Percentiles rank a stretch among this genome's conserved stretches.
Conservation (phyloP, 106 monocot species). For the Allium cepa region DNA sequence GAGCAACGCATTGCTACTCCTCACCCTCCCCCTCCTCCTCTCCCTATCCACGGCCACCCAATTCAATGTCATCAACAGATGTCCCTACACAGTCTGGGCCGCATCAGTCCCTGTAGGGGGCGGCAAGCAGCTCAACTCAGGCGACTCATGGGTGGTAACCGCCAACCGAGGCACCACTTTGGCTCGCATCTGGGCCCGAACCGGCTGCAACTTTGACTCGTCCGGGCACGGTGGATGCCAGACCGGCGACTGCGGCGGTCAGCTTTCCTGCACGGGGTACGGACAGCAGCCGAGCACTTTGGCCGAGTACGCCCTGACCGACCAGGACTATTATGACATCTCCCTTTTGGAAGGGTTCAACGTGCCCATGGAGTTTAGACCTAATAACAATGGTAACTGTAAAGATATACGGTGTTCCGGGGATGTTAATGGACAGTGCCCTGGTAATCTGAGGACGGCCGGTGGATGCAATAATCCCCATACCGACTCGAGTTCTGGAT, state of each 20-base stretch:
- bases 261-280: slow-evolving; percentile 17
- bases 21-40: slow-evolving; percentile 5
- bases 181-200: slow-evolving; percentile 45
- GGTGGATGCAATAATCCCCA: neutral
- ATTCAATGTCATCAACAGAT: slow-evolving; percentile 13
- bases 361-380: slow-evolving; percentile 31
- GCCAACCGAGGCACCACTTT: slow-evolving; percentile 6
- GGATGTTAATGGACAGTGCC: slow-evolving; percentile 28
- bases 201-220: slow-evolving; percentile 33
- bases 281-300: slow-evolving; percentile 26
- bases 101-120: slow-evolving; percentile 16
- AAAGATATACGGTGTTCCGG: slow-evolving; percentile 13
- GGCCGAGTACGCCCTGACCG: slow-evolving; percentile 22
- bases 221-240: slow-evolving; percentile 24
- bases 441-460: slow-evolving; percentile 7
- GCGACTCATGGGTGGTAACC: slow-evolving; percentile 10
- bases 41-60: slow-evolving; percentile 7
- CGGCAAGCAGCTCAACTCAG: slow-evolving; percentile 13
- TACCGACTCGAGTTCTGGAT: neutral
- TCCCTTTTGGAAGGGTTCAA: slow-evolving; percentile 36
- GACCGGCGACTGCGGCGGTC: slow-evolving; percentile 44
- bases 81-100: slow-evolving; percentile 25
- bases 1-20: neutral
- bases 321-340: slow-evolving; percentile 36
- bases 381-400: slow-evolving; percentile 6